Percentiles rank a stretch among this genome's conserved stretches.
These are phyloP conservation scores for Penicillium psychrosexuale DNA, from an alignment of 2,329 filamentous ascomycete genomes.

Conservation along the genomic window DNA sequence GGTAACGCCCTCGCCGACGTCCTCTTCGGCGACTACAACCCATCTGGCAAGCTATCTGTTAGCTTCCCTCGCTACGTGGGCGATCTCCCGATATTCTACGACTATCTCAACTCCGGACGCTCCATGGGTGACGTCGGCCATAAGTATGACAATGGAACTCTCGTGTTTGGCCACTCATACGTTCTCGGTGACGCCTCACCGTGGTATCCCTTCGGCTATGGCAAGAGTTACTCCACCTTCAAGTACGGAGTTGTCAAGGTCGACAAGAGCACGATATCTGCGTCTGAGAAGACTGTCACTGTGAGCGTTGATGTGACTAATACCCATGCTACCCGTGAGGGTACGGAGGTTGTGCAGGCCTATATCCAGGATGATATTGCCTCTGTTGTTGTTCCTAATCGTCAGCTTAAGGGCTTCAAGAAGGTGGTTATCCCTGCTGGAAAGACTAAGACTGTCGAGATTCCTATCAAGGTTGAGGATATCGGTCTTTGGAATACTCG, in stretches of 20 bases:
- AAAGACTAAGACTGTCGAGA: slow-evolving; percentile 53
- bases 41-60: slow-evolving; percentile 64
- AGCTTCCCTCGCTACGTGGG: slow-evolving; percentile 66
- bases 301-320: slow-evolving; percentile 63
- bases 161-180: slow-evolving; percentile 64
- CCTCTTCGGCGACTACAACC: slow-evolving; percentile 63
- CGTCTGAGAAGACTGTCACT: slow-evolving; percentile 52
- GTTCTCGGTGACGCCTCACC: slow-evolving; percentile 59
- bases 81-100: slow-evolving; percentile 67
- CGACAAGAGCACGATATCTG: slow-evolving; percentile 48
- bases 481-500: slow-evolving; percentile 56
- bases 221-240: slow-evolving; percentile 64
- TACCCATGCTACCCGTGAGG: slow-evolving; percentile 51
- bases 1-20: slow-evolving; percentile 65
- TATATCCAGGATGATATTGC: slow-evolving; percentile 63
- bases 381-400: slow-evolving; percentile 63
- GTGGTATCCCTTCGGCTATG: slow-evolving; percentile 66
- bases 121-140: slow-evolving; percentile 53
- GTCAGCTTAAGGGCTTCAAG: slow-evolving; percentile 63
- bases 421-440: slow-evolving; percentile 62
- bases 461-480: slow-evolving; percentile 52
- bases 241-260: slow-evolving; percentile 45
- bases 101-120: slow-evolving; percentile 67
- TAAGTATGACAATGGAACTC: slow-evolving; percentile 56
- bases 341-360: slow-evolving; percentile 65